These are phyloP conservation scores for Dioszegia crocea DNA, from an alignment of 768 basidiomycete species.

Conservation along the genomic window DNA sequence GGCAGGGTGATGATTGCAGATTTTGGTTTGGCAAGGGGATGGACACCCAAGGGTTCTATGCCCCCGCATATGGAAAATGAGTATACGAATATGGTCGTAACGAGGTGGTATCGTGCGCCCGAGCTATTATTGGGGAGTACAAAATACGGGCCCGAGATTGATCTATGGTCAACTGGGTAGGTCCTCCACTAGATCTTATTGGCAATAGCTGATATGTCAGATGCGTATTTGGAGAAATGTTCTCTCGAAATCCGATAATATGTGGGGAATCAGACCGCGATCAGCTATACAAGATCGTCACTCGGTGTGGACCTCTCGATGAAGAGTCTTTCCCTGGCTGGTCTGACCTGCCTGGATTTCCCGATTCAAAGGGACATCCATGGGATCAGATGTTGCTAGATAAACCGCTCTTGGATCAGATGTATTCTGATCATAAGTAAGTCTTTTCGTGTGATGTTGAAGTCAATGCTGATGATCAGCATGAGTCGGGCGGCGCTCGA, in stretches of 20 bases:
- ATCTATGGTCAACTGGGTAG: conserved; percentile 96
- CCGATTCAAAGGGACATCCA: conserved; percentile 30
- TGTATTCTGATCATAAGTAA: conserved; percentile 23
- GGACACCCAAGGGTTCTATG: conserved; percentile 43
- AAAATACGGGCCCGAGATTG: conserved; percentile 87
- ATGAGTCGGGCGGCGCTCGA: conserved; percentile 71
- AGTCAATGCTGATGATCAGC: conserved; percentile 50
- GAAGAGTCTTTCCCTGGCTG: conserved; percentile 51
- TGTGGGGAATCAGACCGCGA: conserved; percentile 84
- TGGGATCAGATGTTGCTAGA: conserved; percentile 26
- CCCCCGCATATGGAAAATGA: conserved; percentile 55
- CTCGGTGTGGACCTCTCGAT: conserved; percentile 77
- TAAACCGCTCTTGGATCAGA: conserved; percentile 18
- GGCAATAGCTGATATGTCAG: conserved; percentile 51
- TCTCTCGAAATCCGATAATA: conserved; percentile 75
- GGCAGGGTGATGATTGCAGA: conserved; percentile 87
- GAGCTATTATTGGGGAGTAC: conserved; percentile 85
- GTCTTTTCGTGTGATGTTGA: conserved; percentile 2
- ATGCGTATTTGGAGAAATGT: conserved; percentile 97
- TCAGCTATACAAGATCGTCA: conserved; percentile 84
- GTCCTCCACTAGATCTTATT: conserved; percentile 36
- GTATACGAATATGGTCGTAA: conserved; percentile 97
- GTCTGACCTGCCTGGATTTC: conserved; percentile 47
- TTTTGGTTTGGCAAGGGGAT: conserved; percentile 85
- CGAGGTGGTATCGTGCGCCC: conserved; percentile 97